These are phyloP conservation scores for Chaetoscypha palmicola DNA, from an alignment of 2,329 filamentous ascomycete genomes.

Conservation along the genomic window DNA sequence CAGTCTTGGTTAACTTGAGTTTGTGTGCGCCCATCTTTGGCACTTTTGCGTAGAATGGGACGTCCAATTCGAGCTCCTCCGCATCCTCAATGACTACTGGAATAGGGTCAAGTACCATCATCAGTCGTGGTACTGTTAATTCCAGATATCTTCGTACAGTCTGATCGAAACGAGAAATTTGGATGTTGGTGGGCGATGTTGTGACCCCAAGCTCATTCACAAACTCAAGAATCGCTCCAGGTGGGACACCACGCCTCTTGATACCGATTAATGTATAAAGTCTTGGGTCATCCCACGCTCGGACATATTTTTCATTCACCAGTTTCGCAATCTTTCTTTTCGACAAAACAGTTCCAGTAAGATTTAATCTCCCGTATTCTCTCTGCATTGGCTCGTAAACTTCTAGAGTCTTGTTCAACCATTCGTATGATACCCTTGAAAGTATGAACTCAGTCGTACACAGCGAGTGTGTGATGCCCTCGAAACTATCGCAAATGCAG, in stretches of 20 bases:
- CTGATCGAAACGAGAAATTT: conserved; percentile 77
- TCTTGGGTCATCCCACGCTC: conserved; percentile 85
- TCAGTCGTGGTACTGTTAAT: conserved; percentile 76
- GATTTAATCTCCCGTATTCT: conserved; percentile 71
- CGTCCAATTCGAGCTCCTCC: conserved; percentile 59
- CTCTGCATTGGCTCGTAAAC: conserved; percentile 92
- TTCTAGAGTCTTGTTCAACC: conserved; percentile 71
- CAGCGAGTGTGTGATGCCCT: conserved; percentile 83
- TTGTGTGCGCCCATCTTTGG: conserved; percentile 56
- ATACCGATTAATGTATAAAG: conserved; percentile 83
- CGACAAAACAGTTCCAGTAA: conserved; percentile 78
- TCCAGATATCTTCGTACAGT: conserved; percentile 82
- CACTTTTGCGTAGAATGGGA: conserved; percentile 80
- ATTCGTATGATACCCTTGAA: conserved; percentile 83
- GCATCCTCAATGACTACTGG: conserved; percentile 76
- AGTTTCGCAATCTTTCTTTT: conserved; percentile 79
- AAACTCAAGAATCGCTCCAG: conserved; percentile 81
- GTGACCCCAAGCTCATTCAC: conserved; percentile 89
- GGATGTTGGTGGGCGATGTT: conserved; percentile 70
- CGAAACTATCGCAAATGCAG: conserved; percentile 86
- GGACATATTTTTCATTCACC: conserved; percentile 69
- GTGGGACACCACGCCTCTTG: conserved; percentile 76
- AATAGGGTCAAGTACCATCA: conserved; percentile 82
- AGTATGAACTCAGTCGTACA: conserved; percentile 91
- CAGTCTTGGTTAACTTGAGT: conserved; percentile 61